phyloP scores from a whole-genome alignment of 176 grass and related monocot species.

The Phyllostachys edulis region DNA sequence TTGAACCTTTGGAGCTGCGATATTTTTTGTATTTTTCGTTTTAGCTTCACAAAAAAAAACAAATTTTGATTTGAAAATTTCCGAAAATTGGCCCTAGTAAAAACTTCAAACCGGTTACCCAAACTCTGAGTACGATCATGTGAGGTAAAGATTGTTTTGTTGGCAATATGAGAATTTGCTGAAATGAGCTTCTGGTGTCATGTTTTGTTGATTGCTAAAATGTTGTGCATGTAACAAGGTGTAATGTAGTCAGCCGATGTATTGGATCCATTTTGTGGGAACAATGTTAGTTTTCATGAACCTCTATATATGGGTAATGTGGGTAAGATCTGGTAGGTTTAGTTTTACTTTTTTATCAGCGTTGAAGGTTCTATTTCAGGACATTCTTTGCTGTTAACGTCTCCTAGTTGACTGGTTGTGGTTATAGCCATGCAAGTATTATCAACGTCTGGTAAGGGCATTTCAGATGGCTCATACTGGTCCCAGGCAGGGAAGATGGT shows the following conservation, averaged over 20 bases:
- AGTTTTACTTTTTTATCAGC: not conserved
- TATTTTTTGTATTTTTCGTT: no score
- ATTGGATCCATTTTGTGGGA: not conserved
- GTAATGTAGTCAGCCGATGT: not conserved
- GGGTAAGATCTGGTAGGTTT: not conserved
- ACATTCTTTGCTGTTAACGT: not conserved
- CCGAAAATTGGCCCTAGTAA: no score
- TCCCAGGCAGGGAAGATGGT: not conserved
- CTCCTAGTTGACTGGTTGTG: not conserved
- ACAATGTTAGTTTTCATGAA: not conserved
- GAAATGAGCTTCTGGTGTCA: not conserved
- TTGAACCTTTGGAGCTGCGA: no score
- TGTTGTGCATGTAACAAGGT: not conserved
- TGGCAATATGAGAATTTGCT: not conserved
- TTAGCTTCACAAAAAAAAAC: no score
- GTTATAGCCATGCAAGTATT: not conserved
- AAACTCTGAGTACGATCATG: not conserved
- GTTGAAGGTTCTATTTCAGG: not conserved
- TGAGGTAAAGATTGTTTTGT: not conserved
- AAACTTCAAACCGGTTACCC: no score
- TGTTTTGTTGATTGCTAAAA: slow-evolving; percentile 27
- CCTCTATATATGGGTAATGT: not conserved
- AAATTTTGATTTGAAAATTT: no score
- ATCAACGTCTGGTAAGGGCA: not conserved
- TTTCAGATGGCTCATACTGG: not conserved